Base-by-base conservation (phyloP, 257 asterid species). In the Orobanche coerulescens region DNA sequence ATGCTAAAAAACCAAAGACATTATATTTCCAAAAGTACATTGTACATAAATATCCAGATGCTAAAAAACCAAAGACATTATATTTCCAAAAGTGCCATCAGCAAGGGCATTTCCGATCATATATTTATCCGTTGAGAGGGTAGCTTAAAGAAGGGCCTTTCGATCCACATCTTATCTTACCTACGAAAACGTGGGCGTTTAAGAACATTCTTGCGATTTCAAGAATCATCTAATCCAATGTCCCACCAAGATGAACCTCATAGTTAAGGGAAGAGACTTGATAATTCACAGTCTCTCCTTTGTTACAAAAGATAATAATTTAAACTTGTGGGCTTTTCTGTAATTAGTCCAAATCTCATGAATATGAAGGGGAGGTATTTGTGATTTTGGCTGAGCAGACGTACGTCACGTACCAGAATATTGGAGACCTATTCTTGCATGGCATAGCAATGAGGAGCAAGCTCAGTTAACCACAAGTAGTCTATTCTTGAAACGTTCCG, bases 391-490 rank as follows among this genome's bases (percentile, higher is more conserved):
- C 42, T 64, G 30, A 58, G 65, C 40, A 28, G 52, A 55, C 67
- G 23, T n/a, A n/a, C n/a, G n/a, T n/a, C n/a, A n/a, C n/a, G n/a
- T 54, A 68, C 73, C 73, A 19, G 7, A 20, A 43, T 9, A 31
- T 15, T 39, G 50, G 16, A 33, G 16, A 7, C 25, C 81, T 82
- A 84, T 33, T 78, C 88, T 31, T 60, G 76, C 69, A 75, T 36
- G 64, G 93, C 81, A 56, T 79, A 88, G 42, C 71, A 81, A 20
- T 86, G 89, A 36, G 96, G 97, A 59, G 97, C 97, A 58, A 90
- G 72, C 82, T 90, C 97, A 37, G 85, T 72, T 57, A 92, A 79
- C 95, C 98, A 92, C 73, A 84, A 67, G 84, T 76, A 86, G 73
- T 88, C 98, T 44, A 92, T 80, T 68, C 77, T 75, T 24, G 94